These are phyloP conservation scores for Bipolaris cookei DNA, from an alignment of 2,329 filamentous ascomycete species.

Conservation along the genomic window DNA sequence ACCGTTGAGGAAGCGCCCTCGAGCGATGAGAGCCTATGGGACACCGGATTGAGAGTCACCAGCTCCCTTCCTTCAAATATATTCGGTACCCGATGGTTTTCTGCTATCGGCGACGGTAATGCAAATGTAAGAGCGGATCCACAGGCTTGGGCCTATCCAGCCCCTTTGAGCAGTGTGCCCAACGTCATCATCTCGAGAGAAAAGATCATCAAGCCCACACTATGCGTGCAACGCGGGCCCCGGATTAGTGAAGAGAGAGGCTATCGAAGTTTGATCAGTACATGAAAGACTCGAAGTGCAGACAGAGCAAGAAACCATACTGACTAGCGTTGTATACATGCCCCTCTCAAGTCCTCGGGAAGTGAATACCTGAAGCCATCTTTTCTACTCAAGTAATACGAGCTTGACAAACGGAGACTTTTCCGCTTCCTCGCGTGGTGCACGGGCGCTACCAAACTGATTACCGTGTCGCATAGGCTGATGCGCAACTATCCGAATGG, in stretches of 20 bases:
- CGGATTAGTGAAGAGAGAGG: constrained; percentile 2
- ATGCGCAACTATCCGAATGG: constrained; percentile 32
- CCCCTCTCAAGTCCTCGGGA: constrained; percentile 25
- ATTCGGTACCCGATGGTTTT: constrained; percentile 4
- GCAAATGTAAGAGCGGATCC: constrained; percentile 36
- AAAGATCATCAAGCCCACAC: constrained; percentile 19
- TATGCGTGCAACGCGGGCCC: constrained; percentile 4
- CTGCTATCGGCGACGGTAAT: constrained; percentile 26
- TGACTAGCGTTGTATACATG: constrained; percentile 24
- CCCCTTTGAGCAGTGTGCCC: constrained; percentile 14
- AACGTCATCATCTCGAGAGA: constrained; percentile 28
- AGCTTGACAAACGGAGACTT: constrained; percentile 31
- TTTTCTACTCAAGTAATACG: constrained; percentile 35
- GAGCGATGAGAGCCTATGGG: constrained; percentile 20
- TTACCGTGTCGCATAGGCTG: constrained; percentile 38
- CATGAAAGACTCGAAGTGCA: constrained; percentile 21
- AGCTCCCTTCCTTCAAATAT: constrained; percentile 1
- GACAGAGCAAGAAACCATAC: constrained; percentile 19
- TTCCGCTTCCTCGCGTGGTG: constrained; percentile 39
- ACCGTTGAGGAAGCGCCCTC: constrained; percentile 20
- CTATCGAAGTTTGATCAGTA: constrained; percentile 16
- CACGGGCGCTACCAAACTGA: constrained; percentile 39
- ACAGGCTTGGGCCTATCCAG: constrained; percentile 18
- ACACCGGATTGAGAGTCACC: constrained; percentile 25
- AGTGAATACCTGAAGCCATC: constrained; percentile 25